Evolutionary conservation across 306 rosid genomes (phyloP).

Genomic region (Notholithocarpus densiflorus): DNA sequence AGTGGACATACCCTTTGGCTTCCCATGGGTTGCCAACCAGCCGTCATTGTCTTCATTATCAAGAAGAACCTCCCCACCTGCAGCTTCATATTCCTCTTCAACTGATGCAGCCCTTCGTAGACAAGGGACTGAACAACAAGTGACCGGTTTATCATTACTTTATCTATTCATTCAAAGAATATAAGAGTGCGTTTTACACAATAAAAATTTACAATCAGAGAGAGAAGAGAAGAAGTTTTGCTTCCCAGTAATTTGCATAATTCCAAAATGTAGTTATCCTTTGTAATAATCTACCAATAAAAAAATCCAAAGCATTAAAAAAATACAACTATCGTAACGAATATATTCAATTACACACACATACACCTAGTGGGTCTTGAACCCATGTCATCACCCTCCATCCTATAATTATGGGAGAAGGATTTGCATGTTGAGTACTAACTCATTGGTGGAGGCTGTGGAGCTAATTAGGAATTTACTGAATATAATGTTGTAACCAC

Average conservation of each 20-base stretch:
- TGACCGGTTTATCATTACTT: not conserved
- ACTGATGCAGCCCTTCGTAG: conserved; percentile 83
- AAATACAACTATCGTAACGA: too few relatives aligned
- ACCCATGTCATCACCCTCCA: too few relatives aligned
- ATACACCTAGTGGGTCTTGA: too few relatives aligned
- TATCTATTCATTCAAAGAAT: not conserved
- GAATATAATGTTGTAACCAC: too few relatives aligned
- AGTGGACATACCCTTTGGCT: conserved; percentile 65
- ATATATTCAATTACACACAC: too few relatives aligned
- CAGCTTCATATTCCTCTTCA: conserved; percentile 97
- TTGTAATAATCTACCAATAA: too few relatives aligned
- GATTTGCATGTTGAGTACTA: too few relatives aligned
- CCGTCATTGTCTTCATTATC: conserved; percentile 94
- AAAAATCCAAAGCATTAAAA: too few relatives aligned
- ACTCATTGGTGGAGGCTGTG: too few relatives aligned
- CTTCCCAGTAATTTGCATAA: not conserved
- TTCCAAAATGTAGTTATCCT: not conserved
- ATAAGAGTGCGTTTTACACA: not conserved
- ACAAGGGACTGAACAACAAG: conserved; percentile 73
- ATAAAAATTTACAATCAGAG: too few relatives aligned
- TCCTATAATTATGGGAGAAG: too few relatives aligned
- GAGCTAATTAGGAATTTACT: too few relatives aligned
- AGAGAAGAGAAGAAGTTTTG: not conserved
- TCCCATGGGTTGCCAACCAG: conserved; percentile 97
- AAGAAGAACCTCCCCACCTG: conserved; percentile 88